Percentiles rank a stretch among this genome's conserved stretches.
Evolutionary conservation across 106 monocot genomes (phyloP).

Genomic region (Ottelia alismoides): DNA sequence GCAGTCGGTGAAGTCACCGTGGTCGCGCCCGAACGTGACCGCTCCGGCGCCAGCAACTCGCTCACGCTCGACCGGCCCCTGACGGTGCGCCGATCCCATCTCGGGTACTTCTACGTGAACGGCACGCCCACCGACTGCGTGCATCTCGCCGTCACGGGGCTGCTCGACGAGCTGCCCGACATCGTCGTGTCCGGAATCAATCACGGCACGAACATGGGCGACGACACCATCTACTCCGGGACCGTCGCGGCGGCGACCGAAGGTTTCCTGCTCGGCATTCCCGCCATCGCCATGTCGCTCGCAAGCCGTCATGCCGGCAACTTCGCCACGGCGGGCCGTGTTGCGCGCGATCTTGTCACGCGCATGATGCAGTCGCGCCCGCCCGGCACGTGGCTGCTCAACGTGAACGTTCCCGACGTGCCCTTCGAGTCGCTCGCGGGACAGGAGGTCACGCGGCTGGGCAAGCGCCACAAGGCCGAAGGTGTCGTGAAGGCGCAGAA

Average conservation of each 20-base stretch:
- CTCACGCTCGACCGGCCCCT: neutral
- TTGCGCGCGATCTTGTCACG: neutral
- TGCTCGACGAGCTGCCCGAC: neutral
- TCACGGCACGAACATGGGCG: too few species aligned
- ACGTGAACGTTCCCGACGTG: neutral
- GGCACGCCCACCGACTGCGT: neutral
- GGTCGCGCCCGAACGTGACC: too few species aligned
- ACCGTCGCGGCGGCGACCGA: too few species aligned
- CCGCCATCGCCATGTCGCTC: neutral
- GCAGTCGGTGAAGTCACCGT: neutral
- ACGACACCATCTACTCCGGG: too few species aligned
- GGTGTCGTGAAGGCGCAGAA: neutral
- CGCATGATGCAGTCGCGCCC: neutral
- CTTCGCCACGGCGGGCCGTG: neutral
- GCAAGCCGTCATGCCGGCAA: neutral
- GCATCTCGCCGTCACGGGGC: too few species aligned
- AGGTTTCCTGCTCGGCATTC: too few species aligned
- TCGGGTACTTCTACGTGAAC: neutral
- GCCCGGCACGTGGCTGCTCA: neutral
- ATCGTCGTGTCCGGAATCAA: neutral
- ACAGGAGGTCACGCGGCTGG: neutral
- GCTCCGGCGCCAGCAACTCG: too few species aligned
- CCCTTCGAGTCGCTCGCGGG: neutral
- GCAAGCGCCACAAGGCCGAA: neutral
- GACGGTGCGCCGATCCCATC: neutral